phyloP scores from a whole-genome alignment of 1,284 basidiomycete species.

The Testicularia cyperi region DNA sequence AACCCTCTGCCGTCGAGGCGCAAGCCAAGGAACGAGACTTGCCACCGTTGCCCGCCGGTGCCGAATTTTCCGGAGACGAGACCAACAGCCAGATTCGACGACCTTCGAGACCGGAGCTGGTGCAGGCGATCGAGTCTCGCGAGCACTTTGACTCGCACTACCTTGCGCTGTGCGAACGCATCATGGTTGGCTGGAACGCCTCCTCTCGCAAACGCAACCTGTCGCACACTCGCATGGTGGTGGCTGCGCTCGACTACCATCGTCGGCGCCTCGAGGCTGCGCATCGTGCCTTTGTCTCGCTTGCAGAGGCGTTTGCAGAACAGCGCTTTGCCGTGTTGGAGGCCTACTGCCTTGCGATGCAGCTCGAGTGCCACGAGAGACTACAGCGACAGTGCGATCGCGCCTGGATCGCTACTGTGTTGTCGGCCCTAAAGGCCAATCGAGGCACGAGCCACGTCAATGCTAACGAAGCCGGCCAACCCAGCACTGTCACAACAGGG shows the following conservation, averaged over 20 bases:
- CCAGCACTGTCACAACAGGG: conserved; percentile 1
- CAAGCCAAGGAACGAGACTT: conserved; percentile 17
- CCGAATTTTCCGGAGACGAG: not conserved
- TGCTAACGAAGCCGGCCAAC: not conserved
- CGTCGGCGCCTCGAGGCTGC: conserved; percentile 13
- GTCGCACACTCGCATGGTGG: conserved; percentile 75
- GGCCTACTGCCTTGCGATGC: conserved; percentile 71
- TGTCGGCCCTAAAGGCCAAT: conserved; percentile 25
- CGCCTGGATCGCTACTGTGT: conserved; percentile 71
- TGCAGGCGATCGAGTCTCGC: conserved; percentile 66
- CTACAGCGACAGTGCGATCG: conserved; percentile 67
- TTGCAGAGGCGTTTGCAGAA: conserved; percentile 62
- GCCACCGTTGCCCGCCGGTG: conserved; percentile 12
- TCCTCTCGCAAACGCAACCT: conserved; percentile 80
- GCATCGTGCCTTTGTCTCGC: conserved; percentile 9
- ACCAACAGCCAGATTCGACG: conserved; percentile 7
- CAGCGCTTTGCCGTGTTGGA: conserved; percentile 76
- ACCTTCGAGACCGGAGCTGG: conserved; percentile 66
- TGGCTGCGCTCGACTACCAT: conserved; percentile 76
- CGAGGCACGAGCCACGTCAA: too few species aligned
- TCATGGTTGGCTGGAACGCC: conserved; percentile 76
- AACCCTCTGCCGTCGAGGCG: not conserved
- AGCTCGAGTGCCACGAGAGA: conserved; percentile 68
- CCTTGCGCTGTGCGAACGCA: conserved; percentile 69
- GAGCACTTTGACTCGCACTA: conserved; percentile 51